phyloP scores from a whole-genome alignment of 371 early-diverging fungal species.

The Lichtheimia hyalospora region DNA sequence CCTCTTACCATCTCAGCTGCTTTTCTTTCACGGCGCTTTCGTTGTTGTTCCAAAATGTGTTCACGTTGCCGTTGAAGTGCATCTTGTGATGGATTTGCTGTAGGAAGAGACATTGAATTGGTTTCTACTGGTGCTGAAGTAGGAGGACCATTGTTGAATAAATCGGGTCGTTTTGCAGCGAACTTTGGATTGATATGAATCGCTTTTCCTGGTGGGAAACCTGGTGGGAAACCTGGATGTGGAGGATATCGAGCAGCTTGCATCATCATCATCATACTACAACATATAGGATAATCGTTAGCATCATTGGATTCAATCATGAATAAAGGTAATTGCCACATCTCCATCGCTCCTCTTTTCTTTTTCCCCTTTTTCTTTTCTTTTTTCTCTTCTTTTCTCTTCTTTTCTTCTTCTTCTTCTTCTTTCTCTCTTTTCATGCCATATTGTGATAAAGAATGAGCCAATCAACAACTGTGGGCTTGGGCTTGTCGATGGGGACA shows the following conservation, averaged over 20 bases:
- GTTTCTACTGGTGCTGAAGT: not conserved
- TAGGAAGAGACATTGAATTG: not conserved
- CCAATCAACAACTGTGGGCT: no score
- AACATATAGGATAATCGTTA: not conserved
- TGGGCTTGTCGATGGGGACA: no score
- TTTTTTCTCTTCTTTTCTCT: not conserved
- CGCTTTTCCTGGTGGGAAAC: not conserved
- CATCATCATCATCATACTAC: slow-evolving; percentile 4
- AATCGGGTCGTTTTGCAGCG: slow-evolving; percentile 3
- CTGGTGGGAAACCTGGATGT: not conserved
- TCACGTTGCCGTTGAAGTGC: not conserved
- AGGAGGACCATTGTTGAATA: not conserved
- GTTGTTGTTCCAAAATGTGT: not conserved
- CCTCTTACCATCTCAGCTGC: not conserved
- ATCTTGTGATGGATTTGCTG: not conserved
- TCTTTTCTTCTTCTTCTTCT: not conserved
- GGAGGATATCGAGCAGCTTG: not conserved
- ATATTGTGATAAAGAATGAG: no score
- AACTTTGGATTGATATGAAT: slow-evolving; percentile 11
- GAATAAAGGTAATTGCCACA: not conserved
- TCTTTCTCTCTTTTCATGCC: not conserved
- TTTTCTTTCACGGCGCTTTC: slow-evolving; percentile 1
- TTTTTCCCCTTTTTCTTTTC: slow-evolving; percentile 4
- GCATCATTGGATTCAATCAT: not conserved
- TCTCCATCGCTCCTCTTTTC: not conserved